These are phyloP conservation scores for Colletotrichum sp. DNA, from an alignment of 2,329 filamentous ascomycete genomes.

Conservation along the genomic window DNA sequence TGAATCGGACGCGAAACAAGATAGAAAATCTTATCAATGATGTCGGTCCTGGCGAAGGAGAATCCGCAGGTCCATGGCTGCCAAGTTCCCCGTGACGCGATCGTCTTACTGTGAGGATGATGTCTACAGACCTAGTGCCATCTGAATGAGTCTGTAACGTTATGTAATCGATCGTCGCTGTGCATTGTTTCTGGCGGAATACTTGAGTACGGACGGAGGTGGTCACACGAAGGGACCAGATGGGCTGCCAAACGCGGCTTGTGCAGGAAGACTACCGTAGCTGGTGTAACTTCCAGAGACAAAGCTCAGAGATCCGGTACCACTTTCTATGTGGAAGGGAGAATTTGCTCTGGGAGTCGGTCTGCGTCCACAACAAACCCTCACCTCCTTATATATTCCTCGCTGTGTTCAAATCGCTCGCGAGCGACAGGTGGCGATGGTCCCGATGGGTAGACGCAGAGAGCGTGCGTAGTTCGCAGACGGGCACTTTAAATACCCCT, in stretches of 20 bases:
- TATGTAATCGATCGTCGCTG: not conserved
- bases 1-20: no score
- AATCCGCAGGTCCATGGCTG: not conserved
- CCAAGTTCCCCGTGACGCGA: not conserved
- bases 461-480: not conserved
- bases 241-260: not conserved
- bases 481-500: not conserved
- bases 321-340: no score
- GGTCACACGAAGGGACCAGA: not conserved
- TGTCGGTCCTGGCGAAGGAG: not conserved
- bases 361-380: not conserved
- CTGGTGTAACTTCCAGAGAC: not conserved
- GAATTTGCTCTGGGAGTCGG: not conserved
- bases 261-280: not conserved
- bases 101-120: fast-evolving
- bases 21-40: not conserved
- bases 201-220: not conserved
- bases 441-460: not conserved
- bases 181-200: not conserved
- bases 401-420: no score
- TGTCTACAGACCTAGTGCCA: fast-evolving
- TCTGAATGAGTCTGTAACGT: fast-evolving
- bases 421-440: no score
- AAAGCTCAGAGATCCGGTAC: not conserved
- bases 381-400: not conserved